Conservation (phyloP, 2,329 filamentous ascomycete genomes). For the Epichloe aotearoae region DNA sequence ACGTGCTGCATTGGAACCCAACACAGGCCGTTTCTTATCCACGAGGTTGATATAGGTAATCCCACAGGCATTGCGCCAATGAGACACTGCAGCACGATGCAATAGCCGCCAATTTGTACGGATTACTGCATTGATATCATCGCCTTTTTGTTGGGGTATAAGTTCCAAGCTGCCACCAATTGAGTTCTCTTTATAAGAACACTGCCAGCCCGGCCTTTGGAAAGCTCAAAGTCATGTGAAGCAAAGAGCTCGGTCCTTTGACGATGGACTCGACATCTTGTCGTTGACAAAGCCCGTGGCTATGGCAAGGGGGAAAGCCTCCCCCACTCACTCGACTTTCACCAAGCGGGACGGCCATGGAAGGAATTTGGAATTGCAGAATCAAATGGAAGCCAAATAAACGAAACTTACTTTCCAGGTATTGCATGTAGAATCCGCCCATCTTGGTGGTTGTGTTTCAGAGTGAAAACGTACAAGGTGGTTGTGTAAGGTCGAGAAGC, state of each 20-base stretch:
- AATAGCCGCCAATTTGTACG: neutral
- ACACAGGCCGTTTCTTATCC: neutral
- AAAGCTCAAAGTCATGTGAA: neutral
- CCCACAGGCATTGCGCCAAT: neutral
- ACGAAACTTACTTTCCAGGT: constrained; percentile 55
- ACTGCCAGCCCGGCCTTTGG: neutral
- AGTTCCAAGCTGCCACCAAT: neutral
- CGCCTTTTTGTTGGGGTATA: neutral
- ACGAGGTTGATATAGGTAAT: neutral
- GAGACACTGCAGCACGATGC: neutral
- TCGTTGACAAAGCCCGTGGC: no score
- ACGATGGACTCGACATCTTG: neutral
- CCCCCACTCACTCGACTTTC: no score
- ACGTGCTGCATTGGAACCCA: neutral
- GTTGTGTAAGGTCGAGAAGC: neutral
- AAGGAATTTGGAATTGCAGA: neutral
- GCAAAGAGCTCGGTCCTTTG: neutral
- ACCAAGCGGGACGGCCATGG: neutral
- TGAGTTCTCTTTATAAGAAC: neutral
- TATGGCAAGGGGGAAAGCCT: no score
- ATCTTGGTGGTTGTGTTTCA: constrained; percentile 28
- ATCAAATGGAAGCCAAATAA: neutral
- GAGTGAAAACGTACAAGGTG: constrained; percentile 9
- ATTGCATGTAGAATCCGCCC: constrained; percentile 59
- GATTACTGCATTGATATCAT: neutral